Evolutionary conservation across 495 filamentous ascomycete genomes (phyloP).

Genomic region (Hypoxylon trugodes): DNA sequence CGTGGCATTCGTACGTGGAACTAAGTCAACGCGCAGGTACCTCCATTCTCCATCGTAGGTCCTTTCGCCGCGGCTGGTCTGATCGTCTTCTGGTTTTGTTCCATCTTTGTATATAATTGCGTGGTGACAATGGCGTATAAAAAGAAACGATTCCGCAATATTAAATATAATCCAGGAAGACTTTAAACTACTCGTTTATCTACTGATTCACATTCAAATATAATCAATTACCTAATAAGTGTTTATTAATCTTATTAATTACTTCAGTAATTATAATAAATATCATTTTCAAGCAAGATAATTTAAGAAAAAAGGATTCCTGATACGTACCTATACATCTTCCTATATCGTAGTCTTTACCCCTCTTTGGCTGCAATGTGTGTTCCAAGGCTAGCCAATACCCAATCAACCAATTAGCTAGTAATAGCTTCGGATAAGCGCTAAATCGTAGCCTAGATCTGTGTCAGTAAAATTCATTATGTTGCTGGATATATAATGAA

Average conservation of each 20-base stretch:
- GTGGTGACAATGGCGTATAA: not conserved
- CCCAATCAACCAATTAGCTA: not conserved
- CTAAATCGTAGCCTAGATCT: not conserved
- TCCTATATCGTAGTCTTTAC: too few relatives aligned
- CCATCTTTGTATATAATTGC: not conserved
- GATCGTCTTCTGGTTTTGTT: not conserved
- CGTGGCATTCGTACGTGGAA: not conserved
- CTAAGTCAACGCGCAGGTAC: not conserved
- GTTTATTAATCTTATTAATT: too few relatives aligned
- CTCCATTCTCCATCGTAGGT: not conserved
- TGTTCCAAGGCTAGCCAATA: too few relatives aligned
- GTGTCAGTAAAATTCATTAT: too few relatives aligned
- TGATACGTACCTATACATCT: too few relatives aligned
- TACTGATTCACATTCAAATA: not conserved
- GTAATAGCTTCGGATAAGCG: not conserved
- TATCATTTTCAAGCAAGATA: too few relatives aligned
- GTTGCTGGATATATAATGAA: too few relatives aligned
- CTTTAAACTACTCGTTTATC: not conserved
- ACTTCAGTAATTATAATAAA: too few relatives aligned
- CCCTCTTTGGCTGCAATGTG: too few relatives aligned
- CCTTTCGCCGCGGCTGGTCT: not conserved
- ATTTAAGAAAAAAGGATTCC: too few relatives aligned
- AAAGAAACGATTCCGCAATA: not conserved
- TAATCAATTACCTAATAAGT: not conserved
- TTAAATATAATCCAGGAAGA: not conserved